These are phyloP conservation scores for Rhinocladiella mackenziei DNA, from an alignment of 2,329 filamentous ascomycete genomes.

Conservation along the genomic window DNA sequence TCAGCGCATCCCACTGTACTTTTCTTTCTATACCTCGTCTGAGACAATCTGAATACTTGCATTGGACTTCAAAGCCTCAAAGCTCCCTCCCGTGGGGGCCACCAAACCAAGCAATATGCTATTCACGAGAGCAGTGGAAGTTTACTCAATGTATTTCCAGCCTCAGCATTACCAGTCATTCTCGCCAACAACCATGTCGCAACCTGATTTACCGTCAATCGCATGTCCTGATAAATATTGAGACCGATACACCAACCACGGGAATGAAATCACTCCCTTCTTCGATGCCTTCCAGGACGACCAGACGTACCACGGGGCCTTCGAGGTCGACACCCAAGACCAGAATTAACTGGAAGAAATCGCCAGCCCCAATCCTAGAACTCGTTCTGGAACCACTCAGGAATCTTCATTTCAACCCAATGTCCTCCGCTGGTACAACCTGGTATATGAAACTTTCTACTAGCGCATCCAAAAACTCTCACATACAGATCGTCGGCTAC, in stretches of 20 bases:
- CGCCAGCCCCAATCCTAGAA: constrained; percentile 54
- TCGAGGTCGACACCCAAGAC: not conserved
- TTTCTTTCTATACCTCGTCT: no score
- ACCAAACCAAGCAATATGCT: no score
- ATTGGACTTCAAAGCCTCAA: no score
- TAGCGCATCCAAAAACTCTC: constrained; percentile 43
- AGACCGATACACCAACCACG: not conserved
- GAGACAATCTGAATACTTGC: no score
- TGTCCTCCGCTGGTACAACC: constrained; percentile 46
- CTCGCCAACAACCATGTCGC: not conserved
- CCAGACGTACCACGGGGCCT: constrained; percentile 1
- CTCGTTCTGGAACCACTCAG: constrained; percentile 52
- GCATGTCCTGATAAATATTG: not conserved
- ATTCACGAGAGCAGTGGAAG: no score
- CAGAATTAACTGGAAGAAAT: constrained; percentile 33
- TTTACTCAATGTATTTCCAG: no score
- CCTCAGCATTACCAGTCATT: no score
- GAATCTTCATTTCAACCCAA: constrained; percentile 40
- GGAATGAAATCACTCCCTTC: constrained; percentile 9
- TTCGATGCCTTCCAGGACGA: not conserved
- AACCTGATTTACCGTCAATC: not conserved
- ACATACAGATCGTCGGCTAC: constrained; percentile 47
- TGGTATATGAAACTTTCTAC: constrained; percentile 45
- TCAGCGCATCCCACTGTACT: no score
- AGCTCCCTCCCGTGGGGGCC: no score